Evolutionary conservation across 2,329 filamentous ascomycete genomes (phyloP), one percentile per base, ranked within the genome.

Genomic region (Aspergillus pseudonomiae): DNA sequence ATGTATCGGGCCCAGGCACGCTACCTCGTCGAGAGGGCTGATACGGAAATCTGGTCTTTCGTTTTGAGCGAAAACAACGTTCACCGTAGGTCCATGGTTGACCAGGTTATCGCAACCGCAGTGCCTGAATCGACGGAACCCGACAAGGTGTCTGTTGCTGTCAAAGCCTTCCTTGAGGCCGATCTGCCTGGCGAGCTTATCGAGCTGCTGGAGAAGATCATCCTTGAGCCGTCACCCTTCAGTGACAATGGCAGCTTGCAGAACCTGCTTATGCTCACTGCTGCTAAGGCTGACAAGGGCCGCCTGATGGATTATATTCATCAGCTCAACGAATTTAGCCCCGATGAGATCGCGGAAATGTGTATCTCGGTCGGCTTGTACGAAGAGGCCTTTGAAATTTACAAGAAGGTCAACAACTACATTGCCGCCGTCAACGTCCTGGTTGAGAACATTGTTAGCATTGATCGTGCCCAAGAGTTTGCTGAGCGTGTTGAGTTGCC

Each of bases 1-100:
- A 99, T 99, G 95, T 99, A 97, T 86, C 91, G 94, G 73, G 92
- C 92, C n/a, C 95, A 99, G 80, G 94, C 94, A 63, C 91, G 95
- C 43, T 99, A 99, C 79, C 86, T 99, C 28, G 84, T 99, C 59
- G 94, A 97, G 73, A 90, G 95, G 69, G 91, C 92, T 43, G 95
- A 99, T 74, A 78, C 84, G 2, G 95, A 99, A 78, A 88, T 99
- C 55, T 99, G 96, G 96, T 85, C 86, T 59, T 99, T 97, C 75
- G 95, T 98, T 16, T 86, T 99, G 39, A 97, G 91, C 78, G 89
- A 93, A 72, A 98, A 97, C 86, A 99, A 99, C 80, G 88, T 97
- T 67, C 93, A 98, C 77, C 91, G 95, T 48, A 90, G 95, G 63
- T 96, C 94, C 26, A 88, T 99, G 36, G 90, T 99, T 59, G 95